Evolutionary conservation across 2,329 filamentous ascomycete genomes (phyloP).

Genomic region (Diaporthe vaccinii): DNA sequence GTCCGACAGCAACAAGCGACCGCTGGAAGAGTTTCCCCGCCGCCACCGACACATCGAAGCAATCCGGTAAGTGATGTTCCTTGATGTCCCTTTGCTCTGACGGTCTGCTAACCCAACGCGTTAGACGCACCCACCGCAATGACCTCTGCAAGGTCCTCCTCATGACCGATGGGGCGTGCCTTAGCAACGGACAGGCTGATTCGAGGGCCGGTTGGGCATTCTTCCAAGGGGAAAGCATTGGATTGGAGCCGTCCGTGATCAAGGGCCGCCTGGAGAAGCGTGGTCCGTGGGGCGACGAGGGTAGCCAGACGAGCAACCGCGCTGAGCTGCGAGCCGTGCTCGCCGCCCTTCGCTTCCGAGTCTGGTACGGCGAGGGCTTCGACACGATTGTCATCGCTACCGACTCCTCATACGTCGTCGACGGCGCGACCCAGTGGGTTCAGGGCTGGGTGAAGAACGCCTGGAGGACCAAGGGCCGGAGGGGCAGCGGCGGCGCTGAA

Average conservation of each 20-base stretch:
- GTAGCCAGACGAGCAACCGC: conserved; percentile 62
- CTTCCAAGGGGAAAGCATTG: neutral
- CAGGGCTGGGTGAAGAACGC: conserved; percentile 58
- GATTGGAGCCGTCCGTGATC: conserved; percentile 34
- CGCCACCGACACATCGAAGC: neutral
- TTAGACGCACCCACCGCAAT: neutral
- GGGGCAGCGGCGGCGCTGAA: conserved; percentile 20
- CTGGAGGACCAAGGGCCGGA: conserved; percentile 54
- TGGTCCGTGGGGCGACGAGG: conserved; percentile 56
- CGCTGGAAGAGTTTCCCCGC: neutral
- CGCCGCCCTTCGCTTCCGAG: conserved; percentile 59
- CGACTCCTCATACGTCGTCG: conserved; percentile 65
- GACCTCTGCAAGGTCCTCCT: neutral
- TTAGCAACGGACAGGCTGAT: conserved; percentile 40
- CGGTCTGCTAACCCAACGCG: neutral
- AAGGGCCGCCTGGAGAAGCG: conserved; percentile 55
- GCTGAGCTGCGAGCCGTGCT: conserved; percentile 69
- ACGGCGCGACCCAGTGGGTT: conserved; percentile 59
- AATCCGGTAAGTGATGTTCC: neutral
- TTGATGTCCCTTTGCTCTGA: too few relatives aligned
- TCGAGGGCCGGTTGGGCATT: conserved; percentile 58
- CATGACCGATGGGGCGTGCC: neutral
- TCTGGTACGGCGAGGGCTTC: conserved; percentile 59
- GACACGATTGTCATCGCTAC: conserved; percentile 63
- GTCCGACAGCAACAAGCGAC: neutral